Evolutionary conservation across 2,329 filamentous ascomycete genomes (phyloP).

Genomic region (Ophiocordyceps camponoti-floridani): DNA sequence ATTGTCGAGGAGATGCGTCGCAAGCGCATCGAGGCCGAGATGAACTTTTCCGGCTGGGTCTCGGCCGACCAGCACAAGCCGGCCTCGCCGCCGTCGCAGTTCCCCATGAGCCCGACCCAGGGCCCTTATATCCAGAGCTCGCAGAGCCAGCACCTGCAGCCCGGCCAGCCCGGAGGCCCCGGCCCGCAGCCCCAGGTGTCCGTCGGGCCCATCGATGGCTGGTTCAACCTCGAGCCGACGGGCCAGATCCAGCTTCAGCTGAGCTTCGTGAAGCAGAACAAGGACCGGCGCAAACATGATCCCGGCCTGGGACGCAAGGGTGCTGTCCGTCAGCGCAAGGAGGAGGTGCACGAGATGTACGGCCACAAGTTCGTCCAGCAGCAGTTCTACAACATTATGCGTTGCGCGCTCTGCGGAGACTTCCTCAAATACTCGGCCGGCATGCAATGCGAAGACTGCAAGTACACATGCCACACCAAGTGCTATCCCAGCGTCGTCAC

Average conservation of each 20-base stretch:
- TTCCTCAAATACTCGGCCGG: constrained; percentile 97
- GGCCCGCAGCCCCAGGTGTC: constrained; percentile 30
- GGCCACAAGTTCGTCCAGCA: constrained; percentile 98
- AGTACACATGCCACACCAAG: constrained; percentile 97
- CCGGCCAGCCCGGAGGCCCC: constrained; percentile 13
- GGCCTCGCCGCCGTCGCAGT: constrained; percentile 30
- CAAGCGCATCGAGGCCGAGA: constrained; percentile 92
- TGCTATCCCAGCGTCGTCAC: constrained; percentile 94
- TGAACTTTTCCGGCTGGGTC: constrained; percentile 90
- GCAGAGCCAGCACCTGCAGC: constrained; percentile 10
- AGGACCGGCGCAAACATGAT: constrained; percentile 67
- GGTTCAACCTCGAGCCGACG: constrained; percentile 92
- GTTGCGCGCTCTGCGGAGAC: constrained; percentile 90
- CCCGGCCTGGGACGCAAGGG: constrained; percentile 86
- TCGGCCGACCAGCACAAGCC: constrained; percentile 71
- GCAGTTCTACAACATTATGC: constrained; percentile 99
- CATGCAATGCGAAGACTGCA: constrained; percentile 99
- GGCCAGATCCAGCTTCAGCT: constrained; percentile 83
- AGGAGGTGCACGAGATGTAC: constrained; percentile 96
- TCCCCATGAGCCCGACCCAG: constrained; percentile 35
- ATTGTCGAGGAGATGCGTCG: constrained; percentile 94
- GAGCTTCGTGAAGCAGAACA: constrained; percentile 81
- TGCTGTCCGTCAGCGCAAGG: constrained; percentile 91
- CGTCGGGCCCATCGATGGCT: constrained; percentile 62
- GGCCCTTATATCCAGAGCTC: constrained; percentile 23